Base-by-base conservation (phyloP, 208 protist genomes). In the Leishmania guyanensis region DNA sequence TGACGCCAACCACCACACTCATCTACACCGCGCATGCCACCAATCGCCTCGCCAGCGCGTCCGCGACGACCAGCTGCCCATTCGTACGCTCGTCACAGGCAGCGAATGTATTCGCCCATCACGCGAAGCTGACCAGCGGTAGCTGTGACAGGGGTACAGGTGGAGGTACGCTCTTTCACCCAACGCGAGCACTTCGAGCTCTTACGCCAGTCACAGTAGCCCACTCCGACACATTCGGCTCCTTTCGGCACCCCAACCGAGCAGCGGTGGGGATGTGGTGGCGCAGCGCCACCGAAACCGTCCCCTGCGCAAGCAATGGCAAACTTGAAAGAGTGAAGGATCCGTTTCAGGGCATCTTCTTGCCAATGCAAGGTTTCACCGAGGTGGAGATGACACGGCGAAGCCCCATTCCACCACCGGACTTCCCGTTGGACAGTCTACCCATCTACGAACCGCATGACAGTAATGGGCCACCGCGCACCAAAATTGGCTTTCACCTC, bases 371-470 rank as follows among this genome's bases (percentile, higher is more conserved):
- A 5, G 51, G 72, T n/a, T 36, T 29, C 51, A 62, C 72, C 10
- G 68, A 68, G 17, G 29, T 29, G 46, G 72, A 51, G 17, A 62
- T 62, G 29, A 56, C 17, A 70, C 72, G 64, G 26, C 36, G 60
- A 43, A 26, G n/a, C 29, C 62, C 69, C 20, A 43, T 33, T 2
- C 82, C 71, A 4, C 54, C 81, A 5, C 85, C 83, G 8, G 66
- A 70, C n/a, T 84, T 87, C 48, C 65, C 85, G 43, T 70, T 91
- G 26, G 86, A 84, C 46, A 86, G 90, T 66, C 85, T 90, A 64
- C 87, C 90, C 39, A 86, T 82, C 51, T 91, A 92, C 83, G 60
- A 84, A 3, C 88, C 91, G 0, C 85, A 87, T 83, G 91, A 94
- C 75, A 48, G 75, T 1, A 88, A 86, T n/a, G 91, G 85, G 36